phyloP scores from a whole-genome alignment of 2,329 filamentous ascomycete species.

The Dactylonectria macrodidyma region DNA sequence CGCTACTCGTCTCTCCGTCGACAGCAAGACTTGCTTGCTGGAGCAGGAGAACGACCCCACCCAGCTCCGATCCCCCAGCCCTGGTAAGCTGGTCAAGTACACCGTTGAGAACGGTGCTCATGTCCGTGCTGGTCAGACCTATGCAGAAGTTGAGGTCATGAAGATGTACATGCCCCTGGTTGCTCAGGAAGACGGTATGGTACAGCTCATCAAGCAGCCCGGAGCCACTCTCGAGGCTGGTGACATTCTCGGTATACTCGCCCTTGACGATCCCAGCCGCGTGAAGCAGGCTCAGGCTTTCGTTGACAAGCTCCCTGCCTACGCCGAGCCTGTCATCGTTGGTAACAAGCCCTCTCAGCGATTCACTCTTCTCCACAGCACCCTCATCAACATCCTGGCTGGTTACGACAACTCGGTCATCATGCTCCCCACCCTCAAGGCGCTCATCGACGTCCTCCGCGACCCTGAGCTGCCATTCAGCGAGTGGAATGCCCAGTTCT shows the following conservation, averaged over 20 bases:
- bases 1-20: slow-evolving; percentile 94
- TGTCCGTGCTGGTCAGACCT: slow-evolving; percentile 91
- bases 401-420: slow-evolving; percentile 98
- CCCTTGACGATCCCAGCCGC: slow-evolving; percentile 93
- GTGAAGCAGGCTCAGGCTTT: slow-evolving; percentile 98
- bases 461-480: slow-evolving; percentile 94
- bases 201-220: slow-evolving; percentile 99
- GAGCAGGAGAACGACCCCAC: slow-evolving; percentile 99
- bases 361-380: slow-evolving; percentile 82
- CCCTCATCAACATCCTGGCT: slow-evolving; percentile 88
- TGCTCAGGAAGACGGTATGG: slow-evolving; percentile 93
- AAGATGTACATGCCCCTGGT: slow-evolving; percentile 99
- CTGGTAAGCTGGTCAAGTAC: slow-evolving; percentile 98
- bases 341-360: slow-evolving; percentile 93
- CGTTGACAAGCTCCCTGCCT: slow-evolving; percentile 88
- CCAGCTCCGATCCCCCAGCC: slow-evolving; percentile 93
- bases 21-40: slow-evolving; percentile 97
- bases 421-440: slow-evolving; percentile 89
- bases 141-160: slow-evolving; percentile 99
- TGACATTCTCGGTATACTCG: slow-evolving; percentile 97
- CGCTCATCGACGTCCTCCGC: slow-evolving; percentile 90
- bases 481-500: slow-evolving; percentile 96
- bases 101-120: slow-evolving; percentile 96
- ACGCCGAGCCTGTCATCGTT: slow-evolving; percentile 88
- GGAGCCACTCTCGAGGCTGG: slow-evolving; percentile 97